A percentile compares a stretch with the other conserved stretches of the same genome.
Evolutionary conservation across 805 yeast genomes (phyloP).

Genomic region (Helenozyma baotianmanensis): DNA sequence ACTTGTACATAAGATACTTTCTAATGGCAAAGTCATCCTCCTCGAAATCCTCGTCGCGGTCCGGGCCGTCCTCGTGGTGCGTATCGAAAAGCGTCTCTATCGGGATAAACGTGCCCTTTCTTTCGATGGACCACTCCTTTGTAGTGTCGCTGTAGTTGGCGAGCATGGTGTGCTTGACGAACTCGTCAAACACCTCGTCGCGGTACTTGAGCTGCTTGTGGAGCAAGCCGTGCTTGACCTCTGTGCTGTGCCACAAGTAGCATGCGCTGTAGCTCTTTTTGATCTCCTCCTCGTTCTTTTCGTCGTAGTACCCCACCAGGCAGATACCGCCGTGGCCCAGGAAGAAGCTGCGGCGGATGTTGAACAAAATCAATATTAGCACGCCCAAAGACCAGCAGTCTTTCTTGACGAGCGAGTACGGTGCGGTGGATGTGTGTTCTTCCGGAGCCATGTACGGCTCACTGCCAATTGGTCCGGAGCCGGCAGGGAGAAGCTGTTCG

Average conservation of each 20-base stretch:
- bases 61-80: slow-evolving; percentile 8
- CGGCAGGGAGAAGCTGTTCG: slow-evolving; percentile 43
- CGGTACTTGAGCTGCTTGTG: slow-evolving; percentile 14
- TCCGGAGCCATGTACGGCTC: slow-evolving; percentile 93
- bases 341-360: slow-evolving; percentile 25
- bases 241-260: slow-evolving; percentile 33
- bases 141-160: slow-evolving; percentile 28
- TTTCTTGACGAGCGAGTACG: slow-evolving; percentile 71
- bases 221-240: slow-evolving; percentile 6
- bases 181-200: slow-evolving; percentile 36
- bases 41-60: slow-evolving; percentile 19
- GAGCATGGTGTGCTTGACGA: slow-evolving; percentile 38
- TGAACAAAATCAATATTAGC: slow-evolving; percentile 24
- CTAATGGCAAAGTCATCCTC: slow-evolving; percentile 17
- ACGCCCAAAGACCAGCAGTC: slow-evolving; percentile 91
- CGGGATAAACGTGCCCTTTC: slow-evolving; percentile 42
- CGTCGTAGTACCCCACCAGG: slow-evolving; percentile 13
- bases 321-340: slow-evolving; percentile 10
- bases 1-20: slow-evolving; percentile 46
- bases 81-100: slow-evolving; percentile 46
- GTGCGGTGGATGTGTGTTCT: slow-evolving; percentile 45
- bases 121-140: slow-evolving; percentile 31
- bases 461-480: slow-evolving; percentile 76
- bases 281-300: slow-evolving; percentile 12
- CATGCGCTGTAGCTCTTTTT: slow-evolving; percentile 17